A percentile compares a stretch with the other conserved stretches of the same genome.
Evolutionary conservation across 2,329 filamentous ascomycete genomes (phyloP).

Genomic region (Phialophora expanda): DNA sequence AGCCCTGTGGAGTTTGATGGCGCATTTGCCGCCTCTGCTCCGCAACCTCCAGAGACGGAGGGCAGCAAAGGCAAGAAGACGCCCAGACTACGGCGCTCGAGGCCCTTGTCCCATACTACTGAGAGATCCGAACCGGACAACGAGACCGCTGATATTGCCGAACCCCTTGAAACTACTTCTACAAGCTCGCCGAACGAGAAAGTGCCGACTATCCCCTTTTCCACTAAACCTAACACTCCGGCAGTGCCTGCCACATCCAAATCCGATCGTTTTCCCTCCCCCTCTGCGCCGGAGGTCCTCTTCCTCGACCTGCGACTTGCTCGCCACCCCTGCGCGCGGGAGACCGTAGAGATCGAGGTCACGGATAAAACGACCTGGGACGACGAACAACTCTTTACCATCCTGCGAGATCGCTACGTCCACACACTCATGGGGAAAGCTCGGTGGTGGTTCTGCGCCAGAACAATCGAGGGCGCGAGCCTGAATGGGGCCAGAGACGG

Average conservation of each 20-base stretch:
- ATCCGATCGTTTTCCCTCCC: constrained; percentile 37
- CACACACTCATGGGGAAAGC: constrained; percentile 30
- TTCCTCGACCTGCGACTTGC: constrained; percentile 37
- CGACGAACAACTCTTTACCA: constrained; percentile 38
- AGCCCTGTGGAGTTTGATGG: constrained; percentile 32
- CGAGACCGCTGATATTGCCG: constrained; percentile 1
- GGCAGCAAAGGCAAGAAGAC: constrained; percentile 1
- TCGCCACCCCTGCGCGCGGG: constrained; percentile 27
- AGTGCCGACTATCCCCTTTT: constrained; percentile 26
- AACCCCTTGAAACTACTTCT: background rate
- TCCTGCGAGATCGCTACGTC: constrained; percentile 35
- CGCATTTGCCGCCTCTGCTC: background rate
- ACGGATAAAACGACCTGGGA: constrained; percentile 37
- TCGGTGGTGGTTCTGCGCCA: constrained; percentile 30
- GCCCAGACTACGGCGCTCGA: constrained; percentile 16
- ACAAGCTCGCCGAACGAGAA: constrained; percentile 13
- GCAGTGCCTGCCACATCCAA: constrained; percentile 14
- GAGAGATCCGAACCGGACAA: constrained; percentile 18
- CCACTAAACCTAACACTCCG: constrained; percentile 18
- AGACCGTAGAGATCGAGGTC: constrained; percentile 35
- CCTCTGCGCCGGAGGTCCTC: constrained; percentile 34
- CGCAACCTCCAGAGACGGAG: background rate
- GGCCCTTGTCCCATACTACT: constrained; percentile 18
- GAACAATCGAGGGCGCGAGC: constrained; percentile 33
- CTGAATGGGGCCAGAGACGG: background rate